Evolutionary conservation across 176 grass and related monocot genomes (phyloP).

Genomic region (Carex myosuroides): DNA sequence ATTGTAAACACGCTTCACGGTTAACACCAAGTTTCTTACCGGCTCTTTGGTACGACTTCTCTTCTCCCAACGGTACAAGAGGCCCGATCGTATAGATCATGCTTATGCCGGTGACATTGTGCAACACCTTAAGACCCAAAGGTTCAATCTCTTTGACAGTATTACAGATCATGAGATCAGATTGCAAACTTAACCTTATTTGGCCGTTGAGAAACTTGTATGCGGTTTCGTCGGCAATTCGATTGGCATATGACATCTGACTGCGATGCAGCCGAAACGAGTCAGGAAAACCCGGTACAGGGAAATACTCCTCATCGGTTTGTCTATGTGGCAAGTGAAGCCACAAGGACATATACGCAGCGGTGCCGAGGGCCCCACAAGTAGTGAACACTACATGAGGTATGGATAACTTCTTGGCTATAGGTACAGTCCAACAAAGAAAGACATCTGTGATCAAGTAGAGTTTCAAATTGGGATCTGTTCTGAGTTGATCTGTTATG

Average conservation of each 20-base stretch:
- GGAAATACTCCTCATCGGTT: constrained; percentile 22
- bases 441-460: constrained; percentile 43
- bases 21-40: neutral
- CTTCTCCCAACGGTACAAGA: constrained; percentile 22
- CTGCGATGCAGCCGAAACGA: constrained; percentile 1
- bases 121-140: constrained; percentile 1
- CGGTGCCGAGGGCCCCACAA: constrained; percentile 28
- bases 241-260: neutral
- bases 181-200: constrained; percentile 4
- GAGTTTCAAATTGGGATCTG: constrained; percentile 8
- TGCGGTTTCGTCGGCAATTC: neutral
- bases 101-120: constrained; percentile 8
- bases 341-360: constrained; percentile 25
- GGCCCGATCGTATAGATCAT: constrained; percentile 25
- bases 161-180: constrained; percentile 14
- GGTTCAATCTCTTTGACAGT: constrained; percentile 4
- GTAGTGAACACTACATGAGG: constrained; percentile 32
- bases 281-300: constrained; percentile 6
- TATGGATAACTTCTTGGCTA: constrained; percentile 23
- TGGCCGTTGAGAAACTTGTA: neutral
- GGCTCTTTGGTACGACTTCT: neutral
- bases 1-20: constrained; percentile 11
- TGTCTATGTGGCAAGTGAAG: constrained; percentile 23
- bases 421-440: constrained; percentile 33
- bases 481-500: neutral